Percentiles rank a stretch among this genome's conserved stretches.
These are phyloP conservation scores for Beauveria australis DNA, from an alignment of 2,329 filamentous ascomycete species.

Conservation along the genomic window DNA sequence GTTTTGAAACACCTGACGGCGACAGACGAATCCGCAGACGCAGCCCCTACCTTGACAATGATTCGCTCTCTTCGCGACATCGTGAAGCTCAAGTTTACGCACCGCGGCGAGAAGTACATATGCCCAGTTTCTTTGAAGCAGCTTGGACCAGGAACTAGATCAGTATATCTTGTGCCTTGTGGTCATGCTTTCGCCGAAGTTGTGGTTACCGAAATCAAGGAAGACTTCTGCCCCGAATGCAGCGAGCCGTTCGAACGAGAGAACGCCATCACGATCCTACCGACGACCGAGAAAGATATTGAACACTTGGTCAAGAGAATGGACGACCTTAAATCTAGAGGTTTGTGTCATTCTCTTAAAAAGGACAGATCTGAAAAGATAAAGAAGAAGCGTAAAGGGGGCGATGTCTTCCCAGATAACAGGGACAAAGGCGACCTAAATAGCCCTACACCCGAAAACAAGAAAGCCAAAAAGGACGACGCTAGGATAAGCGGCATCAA, in stretches of 20 bases:
- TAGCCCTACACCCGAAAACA: conserved; percentile 42
- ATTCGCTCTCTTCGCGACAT: conserved; percentile 81
- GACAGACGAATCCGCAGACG: conserved; percentile 48
- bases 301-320: conserved; percentile 57
- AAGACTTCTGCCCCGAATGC: conserved; percentile 61
- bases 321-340: conserved; percentile 59
- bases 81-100: conserved; percentile 68
- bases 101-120: conserved; percentile 52
- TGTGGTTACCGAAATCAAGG: conserved; percentile 71
- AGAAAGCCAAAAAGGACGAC: conserved; percentile 23
- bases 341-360: conserved; percentile 80
- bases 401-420: conserved; percentile 19
- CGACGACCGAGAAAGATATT: conserved; percentile 62
- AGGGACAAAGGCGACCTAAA: conserved; percentile 13
- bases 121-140: conserved; percentile 86
- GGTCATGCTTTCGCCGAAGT: conserved; percentile 89
- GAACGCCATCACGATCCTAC: conserved; percentile 77
- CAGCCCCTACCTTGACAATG: conserved; percentile 39
- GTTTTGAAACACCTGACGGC: conserved; percentile 58
- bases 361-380: conserved; percentile 53
- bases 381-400: conserved; percentile 63
- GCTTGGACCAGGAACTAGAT: conserved; percentile 68
- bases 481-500: conserved; percentile 61
- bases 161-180: conserved; percentile 88
- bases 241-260: conserved; percentile 62